Conservation (phyloP, 495 filamentous ascomycete species). For the Mytilinidion resinicola region DNA sequence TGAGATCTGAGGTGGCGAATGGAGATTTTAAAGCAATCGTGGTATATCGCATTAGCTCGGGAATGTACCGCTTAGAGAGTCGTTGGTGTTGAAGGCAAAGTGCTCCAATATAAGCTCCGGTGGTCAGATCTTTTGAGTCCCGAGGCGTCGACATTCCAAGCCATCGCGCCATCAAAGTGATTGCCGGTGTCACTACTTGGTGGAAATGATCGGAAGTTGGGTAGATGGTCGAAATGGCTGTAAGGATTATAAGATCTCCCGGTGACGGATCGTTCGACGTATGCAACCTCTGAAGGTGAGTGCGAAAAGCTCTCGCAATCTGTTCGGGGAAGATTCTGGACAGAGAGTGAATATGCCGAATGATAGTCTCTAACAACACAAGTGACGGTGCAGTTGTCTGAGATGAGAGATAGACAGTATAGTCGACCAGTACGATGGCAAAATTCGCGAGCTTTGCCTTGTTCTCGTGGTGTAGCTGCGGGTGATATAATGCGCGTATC, state of each 20-base stretch:
- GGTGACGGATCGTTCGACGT: conserved; percentile 56
- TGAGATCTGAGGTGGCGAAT: conserved; percentile 17
- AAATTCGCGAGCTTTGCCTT: conserved; percentile 76
- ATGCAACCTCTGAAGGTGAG: conserved; percentile 60
- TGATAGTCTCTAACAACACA: conserved; percentile 56
- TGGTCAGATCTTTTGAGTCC: conserved; percentile 56
- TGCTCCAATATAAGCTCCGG: conserved; percentile 70
- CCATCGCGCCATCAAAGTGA: conserved; percentile 71
- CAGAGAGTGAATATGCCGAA: conserved; percentile 79
- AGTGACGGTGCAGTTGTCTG: conserved; percentile 45
- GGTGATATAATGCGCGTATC: conserved; percentile 81
- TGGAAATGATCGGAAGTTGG: conserved; percentile 97
- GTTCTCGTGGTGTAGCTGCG: conserved; percentile 76
- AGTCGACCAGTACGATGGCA: conserved; percentile 66
- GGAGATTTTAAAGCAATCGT: conserved; percentile 56
- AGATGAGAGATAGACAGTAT: conserved; percentile 61
- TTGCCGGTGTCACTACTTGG: conserved; percentile 81
- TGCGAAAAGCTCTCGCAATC: conserved; percentile 69
- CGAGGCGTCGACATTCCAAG: conserved; percentile 69
- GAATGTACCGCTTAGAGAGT: conserved; percentile 76
- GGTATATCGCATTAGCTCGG: conserved; percentile 77
- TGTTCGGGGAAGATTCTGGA: conserved; percentile 73
- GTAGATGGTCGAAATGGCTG: conserved; percentile 76
- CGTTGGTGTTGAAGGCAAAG: conserved; percentile 74
- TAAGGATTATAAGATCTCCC: conserved; percentile 74